phyloP scores from a whole-genome alignment of 1,139 yeast species.

The Saccharomyces hybrid region DNA sequence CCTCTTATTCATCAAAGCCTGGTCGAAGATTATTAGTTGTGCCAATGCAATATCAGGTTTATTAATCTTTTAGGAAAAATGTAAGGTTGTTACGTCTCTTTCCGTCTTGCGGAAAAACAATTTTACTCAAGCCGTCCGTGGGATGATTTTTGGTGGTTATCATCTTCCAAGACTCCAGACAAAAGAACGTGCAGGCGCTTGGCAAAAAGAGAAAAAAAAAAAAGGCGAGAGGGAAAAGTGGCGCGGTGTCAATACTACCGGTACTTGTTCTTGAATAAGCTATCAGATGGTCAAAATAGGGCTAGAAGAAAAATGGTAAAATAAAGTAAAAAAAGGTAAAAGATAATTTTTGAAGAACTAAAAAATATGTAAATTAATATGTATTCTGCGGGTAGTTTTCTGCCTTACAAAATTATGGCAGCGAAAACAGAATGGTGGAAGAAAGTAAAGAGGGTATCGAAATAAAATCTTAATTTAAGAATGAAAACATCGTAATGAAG shows the following conservation, averaged over 20 bases:
- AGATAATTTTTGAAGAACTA: neutral
- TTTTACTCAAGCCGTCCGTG: neutral
- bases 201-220: neutral
- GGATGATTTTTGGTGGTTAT: neutral
- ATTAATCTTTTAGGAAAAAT: neutral
- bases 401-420: neutral
- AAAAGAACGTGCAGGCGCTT: neutral
- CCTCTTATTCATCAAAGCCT: neutral
- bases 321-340: neutral
- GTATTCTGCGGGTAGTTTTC: neutral
- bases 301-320: neutral
- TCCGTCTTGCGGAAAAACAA: neutral
- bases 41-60: neutral
- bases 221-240: neutral
- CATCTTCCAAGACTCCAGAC: neutral
- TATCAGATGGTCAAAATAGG: too few relatives aligned
- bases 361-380: neutral
- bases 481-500: neutral
- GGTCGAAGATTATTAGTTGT: neutral
- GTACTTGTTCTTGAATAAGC: neutral
- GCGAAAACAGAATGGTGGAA: neutral
- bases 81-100: neutral
- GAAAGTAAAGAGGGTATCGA: neutral
- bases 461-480: neutral
- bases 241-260: neutral